Evolutionary conservation across 139 green algal genomes (phyloP).

Genomic region (Micractinium conductrix): DNA sequence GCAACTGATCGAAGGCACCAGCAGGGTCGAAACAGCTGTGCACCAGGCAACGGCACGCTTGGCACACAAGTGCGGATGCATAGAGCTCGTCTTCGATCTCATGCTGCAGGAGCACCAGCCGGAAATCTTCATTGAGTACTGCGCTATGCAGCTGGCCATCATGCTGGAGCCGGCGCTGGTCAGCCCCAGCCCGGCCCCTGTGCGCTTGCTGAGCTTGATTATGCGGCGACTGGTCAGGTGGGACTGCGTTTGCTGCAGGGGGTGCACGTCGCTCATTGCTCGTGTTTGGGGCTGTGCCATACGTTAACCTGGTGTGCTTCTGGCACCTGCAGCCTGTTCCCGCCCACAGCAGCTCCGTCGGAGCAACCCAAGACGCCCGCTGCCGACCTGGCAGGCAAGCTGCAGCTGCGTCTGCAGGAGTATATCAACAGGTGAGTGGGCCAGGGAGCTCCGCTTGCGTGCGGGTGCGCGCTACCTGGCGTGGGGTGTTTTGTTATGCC

Average conservation of each 20-base stretch:
- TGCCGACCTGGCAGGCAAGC: slow-evolving; percentile 14
- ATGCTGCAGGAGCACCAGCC: slow-evolving; percentile 46
- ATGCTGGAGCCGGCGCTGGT: slow-evolving; percentile 48
- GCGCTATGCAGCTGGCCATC: slow-evolving; percentile 44
- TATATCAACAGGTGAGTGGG: slow-evolving; percentile 28
- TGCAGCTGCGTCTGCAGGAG: slow-evolving; percentile 25
- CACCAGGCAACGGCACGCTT: too few species aligned
- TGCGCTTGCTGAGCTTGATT: slow-evolving; percentile 29
- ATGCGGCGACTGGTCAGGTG: slow-evolving; percentile 21
- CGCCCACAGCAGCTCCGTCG: neutral
- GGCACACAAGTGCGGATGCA: too few species aligned
- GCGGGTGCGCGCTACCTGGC: too few species aligned
- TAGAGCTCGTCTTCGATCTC: too few species aligned
- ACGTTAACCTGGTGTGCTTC: neutral
- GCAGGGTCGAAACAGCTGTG: too few species aligned
- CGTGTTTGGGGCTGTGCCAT: neutral
- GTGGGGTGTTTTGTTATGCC: too few species aligned
- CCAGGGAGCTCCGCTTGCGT: neutral
- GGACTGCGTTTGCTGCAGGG: neutral
- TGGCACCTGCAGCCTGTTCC: slow-evolving; percentile 2
- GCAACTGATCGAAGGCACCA: too few species aligned
- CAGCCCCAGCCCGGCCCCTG: slow-evolving; percentile 14
- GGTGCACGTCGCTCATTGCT: neutral
- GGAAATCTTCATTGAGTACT: slow-evolving; percentile 25
- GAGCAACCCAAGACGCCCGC: neutral